These are phyloP conservation scores for Terfezia boudieri DNA, from an alignment of 495 filamentous ascomycete species.

Conservation along the genomic window DNA sequence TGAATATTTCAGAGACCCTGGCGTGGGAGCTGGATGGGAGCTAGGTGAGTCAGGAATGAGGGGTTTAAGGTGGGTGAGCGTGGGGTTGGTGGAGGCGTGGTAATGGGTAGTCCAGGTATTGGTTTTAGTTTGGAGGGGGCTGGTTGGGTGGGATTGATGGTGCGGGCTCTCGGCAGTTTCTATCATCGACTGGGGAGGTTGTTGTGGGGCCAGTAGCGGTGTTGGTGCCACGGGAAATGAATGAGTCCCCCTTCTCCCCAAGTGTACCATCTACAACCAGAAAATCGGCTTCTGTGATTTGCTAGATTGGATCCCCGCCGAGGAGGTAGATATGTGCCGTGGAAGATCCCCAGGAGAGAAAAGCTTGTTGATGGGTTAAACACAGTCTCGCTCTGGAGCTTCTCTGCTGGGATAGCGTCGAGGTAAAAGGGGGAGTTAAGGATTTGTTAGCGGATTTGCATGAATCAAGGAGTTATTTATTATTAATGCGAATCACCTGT, in stretches of 20 bases:
- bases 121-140: conserved; percentile 2
- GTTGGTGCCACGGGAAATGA: conserved; percentile 1
- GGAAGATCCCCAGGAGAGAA: conserved; percentile 11
- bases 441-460: conserved; percentile 8
- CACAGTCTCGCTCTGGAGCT: conserved; percentile 4
- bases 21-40: background rate
- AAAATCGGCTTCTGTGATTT: conserved; percentile 6
- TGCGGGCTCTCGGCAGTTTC: background rate
- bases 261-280: background rate
- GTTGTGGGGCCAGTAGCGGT: background rate
- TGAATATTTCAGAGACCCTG: conserved; percentile 5
- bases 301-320: conserved; percentile 9
- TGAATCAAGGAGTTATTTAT: conserved; percentile 6
- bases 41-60: background rate
- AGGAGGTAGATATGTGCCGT: conserved; percentile 15
- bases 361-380: conserved; percentile 11
- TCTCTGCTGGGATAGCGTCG: conserved; percentile 3
- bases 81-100: background rate
- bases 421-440: conserved; percentile 14
- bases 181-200: background rate
- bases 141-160: background rate
- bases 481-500: background rate
- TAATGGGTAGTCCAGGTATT: background rate
- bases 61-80: background rate
- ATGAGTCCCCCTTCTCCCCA: conserved; percentile 4